Conservation (phyloP, 2,329 filamentous ascomycete species). For the Pseudocercospora macadamiae region DNA sequence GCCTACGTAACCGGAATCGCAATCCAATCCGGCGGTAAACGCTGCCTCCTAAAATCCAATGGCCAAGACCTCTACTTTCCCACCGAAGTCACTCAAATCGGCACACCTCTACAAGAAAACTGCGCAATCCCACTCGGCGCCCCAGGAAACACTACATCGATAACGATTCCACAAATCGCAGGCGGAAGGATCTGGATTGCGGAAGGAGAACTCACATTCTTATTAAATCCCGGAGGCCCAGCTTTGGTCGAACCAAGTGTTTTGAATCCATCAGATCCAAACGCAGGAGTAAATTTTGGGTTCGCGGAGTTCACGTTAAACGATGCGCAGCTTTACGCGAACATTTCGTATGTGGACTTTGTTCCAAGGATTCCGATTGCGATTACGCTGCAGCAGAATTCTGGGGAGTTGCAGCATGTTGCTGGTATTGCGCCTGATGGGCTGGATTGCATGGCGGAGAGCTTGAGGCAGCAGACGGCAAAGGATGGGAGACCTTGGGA, state of each 20-base stretch:
- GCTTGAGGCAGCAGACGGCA: conserved; percentile 58
- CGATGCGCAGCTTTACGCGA: conserved; percentile 51
- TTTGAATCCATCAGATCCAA: conserved; percentile 46
- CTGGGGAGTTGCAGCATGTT: conserved; percentile 49
- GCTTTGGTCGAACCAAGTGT: conserved; percentile 42
- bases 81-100: conserved; percentile 35
- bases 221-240: conserved; percentile 42
- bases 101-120: conserved; percentile 38
- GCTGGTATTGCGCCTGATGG: conserved; percentile 65
- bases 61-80: conserved; percentile 42
- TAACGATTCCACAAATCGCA: conserved; percentile 42
- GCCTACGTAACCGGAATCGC: conserved; percentile 44
- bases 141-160: conserved; percentile 37
- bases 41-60: conserved; percentile 40
- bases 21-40: conserved; percentile 38
- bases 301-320: conserved; percentile 56
- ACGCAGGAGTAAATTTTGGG: conserved; percentile 49
- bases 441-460: conserved; percentile 59
- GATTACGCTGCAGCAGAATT: conserved; percentile 42
- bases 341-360: conserved; percentile 45
- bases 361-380: conserved; percentile 47
- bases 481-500: conserved; percentile 66
- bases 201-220: conserved; percentile 40
- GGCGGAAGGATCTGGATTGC: conserved; percentile 44
- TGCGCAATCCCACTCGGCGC: conserved; percentile 41